Conservation (phyloP, 1,139 yeast genomes). For the Saccharomyces hybrid region DNA sequence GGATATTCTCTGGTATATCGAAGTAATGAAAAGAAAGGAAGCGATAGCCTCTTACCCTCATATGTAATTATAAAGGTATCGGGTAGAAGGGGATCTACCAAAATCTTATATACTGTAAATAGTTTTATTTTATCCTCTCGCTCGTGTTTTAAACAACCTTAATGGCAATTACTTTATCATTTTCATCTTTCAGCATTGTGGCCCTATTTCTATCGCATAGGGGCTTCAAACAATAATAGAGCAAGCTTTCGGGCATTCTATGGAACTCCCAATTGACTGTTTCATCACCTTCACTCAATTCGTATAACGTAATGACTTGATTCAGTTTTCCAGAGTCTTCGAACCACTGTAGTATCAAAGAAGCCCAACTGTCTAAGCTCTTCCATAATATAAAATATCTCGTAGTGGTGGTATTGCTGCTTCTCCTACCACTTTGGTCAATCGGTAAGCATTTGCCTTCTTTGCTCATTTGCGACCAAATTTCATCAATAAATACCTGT, state of each 20-base stretch:
- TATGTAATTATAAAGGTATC: slow-evolving; percentile 6
- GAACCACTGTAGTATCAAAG: slow-evolving; percentile 50
- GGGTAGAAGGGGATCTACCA: slow-evolving; percentile 1
- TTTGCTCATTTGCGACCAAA: slow-evolving; percentile 52
- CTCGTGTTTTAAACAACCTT: slow-evolving; percentile 38
- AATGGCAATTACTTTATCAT: slow-evolving; percentile 56
- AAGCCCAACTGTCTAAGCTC: slow-evolving; percentile 71
- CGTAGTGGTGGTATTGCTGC: slow-evolving; percentile 29
- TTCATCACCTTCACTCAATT: slow-evolving; percentile 59
- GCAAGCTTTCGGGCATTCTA: slow-evolving; percentile 52
- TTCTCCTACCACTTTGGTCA: slow-evolving; percentile 7
- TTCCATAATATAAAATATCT: slow-evolving; percentile 58
- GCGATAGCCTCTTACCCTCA: slow-evolving; percentile 2
- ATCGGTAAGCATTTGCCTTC: slow-evolving; percentile 33
- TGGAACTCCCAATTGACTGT: slow-evolving; percentile 51
- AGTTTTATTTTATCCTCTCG: neutral
- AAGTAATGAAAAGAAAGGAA: slow-evolving; percentile 2
- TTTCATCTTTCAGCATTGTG: slow-evolving; percentile 53
- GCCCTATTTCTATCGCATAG: slow-evolving; percentile 64
- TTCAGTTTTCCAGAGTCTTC: slow-evolving; percentile 74
- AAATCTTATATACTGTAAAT: neutral
- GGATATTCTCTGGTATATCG: slow-evolving; percentile 36
- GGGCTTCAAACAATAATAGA: slow-evolving; percentile 49
- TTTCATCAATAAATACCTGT: slow-evolving; percentile 46
- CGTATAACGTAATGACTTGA: slow-evolving; percentile 74